A percentile compares a stretch with the other conserved stretches of the same genome.
phyloP scores from a whole-genome alignment of 2,329 filamentous ascomycete species.

The Ophiostoma populinum region DNA sequence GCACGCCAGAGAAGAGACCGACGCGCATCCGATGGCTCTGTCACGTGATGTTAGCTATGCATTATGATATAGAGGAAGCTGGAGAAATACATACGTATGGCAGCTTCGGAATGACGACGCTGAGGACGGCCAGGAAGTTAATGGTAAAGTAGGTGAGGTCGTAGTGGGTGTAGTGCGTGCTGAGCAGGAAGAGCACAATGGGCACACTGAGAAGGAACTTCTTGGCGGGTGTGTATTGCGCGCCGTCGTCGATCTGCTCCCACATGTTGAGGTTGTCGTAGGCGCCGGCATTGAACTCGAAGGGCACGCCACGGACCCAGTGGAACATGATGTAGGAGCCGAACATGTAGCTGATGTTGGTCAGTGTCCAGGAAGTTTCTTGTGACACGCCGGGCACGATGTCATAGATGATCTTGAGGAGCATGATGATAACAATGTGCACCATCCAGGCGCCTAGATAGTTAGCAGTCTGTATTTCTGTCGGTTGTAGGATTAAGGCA shows the following conservation, averaged over 20 bases:
- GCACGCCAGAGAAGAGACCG: slow-evolving; percentile 52
- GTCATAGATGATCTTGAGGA: slow-evolving; percentile 91
- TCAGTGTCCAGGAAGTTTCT: slow-evolving; percentile 96
- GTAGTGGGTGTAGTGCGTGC: slow-evolving; percentile 98
- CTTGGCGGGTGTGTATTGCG: slow-evolving; percentile 96
- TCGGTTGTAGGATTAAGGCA: too few relatives aligned
- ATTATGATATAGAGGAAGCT: background rate
- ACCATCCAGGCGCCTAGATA: slow-evolving; percentile 92
- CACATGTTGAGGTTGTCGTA: slow-evolving; percentile 99
- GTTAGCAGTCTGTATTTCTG: too few relatives aligned
- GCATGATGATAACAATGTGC: slow-evolving; percentile 80
- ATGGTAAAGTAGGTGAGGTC: slow-evolving; percentile 93
- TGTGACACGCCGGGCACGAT: slow-evolving; percentile 92
- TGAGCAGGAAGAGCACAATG: slow-evolving; percentile 84
- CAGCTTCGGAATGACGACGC: slow-evolving; percentile 88
- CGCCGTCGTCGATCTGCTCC: slow-evolving; percentile 99
- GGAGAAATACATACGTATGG: slow-evolving; percentile 55
- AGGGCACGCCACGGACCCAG: slow-evolving; percentile 91
- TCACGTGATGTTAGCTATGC: slow-evolving; percentile 12
- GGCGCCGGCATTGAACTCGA: slow-evolving; percentile 95
- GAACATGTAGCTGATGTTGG: slow-evolving; percentile 98
- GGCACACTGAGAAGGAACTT: slow-evolving; percentile 94
- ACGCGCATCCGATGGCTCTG: slow-evolving; percentile 67
- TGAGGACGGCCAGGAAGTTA: slow-evolving; percentile 85
- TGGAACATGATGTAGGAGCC: slow-evolving; percentile 99